Conservation (phyloP, 768 basidiomycete species). For the Russula foetens region DNA sequence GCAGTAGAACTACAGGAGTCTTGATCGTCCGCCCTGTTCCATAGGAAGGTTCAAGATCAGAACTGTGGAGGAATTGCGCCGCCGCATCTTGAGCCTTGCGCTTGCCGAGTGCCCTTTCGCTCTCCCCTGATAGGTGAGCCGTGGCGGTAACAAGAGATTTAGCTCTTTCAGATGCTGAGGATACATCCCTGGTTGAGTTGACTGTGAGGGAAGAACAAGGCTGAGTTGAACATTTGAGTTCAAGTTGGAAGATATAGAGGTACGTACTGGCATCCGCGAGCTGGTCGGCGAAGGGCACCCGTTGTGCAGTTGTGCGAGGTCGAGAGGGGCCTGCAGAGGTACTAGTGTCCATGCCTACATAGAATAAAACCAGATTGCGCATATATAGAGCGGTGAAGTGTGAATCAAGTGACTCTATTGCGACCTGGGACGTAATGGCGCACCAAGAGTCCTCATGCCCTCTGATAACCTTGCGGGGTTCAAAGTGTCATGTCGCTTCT, state of each 20-base stretch:
- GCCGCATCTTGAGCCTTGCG: not conserved
- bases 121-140: not conserved
- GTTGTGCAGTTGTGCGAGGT: not conserved
- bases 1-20: not conserved
- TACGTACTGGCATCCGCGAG: slow-evolving; percentile 8
- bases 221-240: not conserved
- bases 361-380: not conserved
- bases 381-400: not conserved
- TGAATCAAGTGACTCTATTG: not conserved
- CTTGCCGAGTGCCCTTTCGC: not conserved
- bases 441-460: not conserved
- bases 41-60: not conserved
- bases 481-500: not conserved
- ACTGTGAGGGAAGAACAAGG: not conserved
- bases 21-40: not conserved
- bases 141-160: not conserved
- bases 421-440: not conserved
- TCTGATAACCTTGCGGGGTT: not conserved
- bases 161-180: not conserved
- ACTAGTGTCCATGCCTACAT: not conserved
- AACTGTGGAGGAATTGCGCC: not conserved
- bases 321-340: not conserved
- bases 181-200: not conserved
- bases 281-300: not conserved
- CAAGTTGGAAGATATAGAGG: not conserved